Base-by-base conservation (phyloP, 2,329 filamentous ascomycete genomes). In the Aspergillus cejpii region DNA sequence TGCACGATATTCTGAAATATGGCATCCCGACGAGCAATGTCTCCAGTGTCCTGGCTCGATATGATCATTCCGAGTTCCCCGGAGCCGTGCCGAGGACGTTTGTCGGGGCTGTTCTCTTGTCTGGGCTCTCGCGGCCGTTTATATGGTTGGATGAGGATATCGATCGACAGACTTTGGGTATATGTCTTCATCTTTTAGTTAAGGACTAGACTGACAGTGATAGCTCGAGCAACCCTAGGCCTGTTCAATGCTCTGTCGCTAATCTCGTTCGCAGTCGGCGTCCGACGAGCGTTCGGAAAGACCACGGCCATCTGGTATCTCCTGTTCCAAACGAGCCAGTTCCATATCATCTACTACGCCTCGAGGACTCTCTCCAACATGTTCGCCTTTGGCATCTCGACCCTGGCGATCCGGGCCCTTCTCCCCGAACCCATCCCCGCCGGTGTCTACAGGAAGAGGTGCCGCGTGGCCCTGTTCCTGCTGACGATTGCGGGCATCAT, bases 11-110 rank as follows among this genome's bases (percentile, higher is more conserved):
- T 27, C 67, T 95, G 48, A 77, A 79, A 28, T 88, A 92, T 63
- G 89, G 89, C 19, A 80, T 87, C 1, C 87, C 87, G 0, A 76
- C 73, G 1, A 63, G 68, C 15, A 73, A 83, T 54, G 63, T 77
- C 12, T 61, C 71, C 41, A 63, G 74, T 29, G 69, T 92, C 12
- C 74, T 74, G 12, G 61, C 73, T 3, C 71, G 79, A 40, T 98
- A 94, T 71, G 92, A 98, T 64, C 92, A 98, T 72, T 81, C 92
- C 58, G 76, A 79, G 15, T 98, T 97, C 58, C 85, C 91, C 1
- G 92, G 92, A 3, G 86, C 87, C 17, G 92, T 98, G 3, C 92
- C 92, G 1, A 79, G 92, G 55, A 92, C 89, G 0, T 97, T 97
- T 61, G 73, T 92, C 39, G 92, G 92, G 1, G 79, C 91, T 26